phyloP scores from a whole-genome alignment of 2,329 filamentous ascomycete genomes.

The Tolypocladium ophioglossoides region DNA sequence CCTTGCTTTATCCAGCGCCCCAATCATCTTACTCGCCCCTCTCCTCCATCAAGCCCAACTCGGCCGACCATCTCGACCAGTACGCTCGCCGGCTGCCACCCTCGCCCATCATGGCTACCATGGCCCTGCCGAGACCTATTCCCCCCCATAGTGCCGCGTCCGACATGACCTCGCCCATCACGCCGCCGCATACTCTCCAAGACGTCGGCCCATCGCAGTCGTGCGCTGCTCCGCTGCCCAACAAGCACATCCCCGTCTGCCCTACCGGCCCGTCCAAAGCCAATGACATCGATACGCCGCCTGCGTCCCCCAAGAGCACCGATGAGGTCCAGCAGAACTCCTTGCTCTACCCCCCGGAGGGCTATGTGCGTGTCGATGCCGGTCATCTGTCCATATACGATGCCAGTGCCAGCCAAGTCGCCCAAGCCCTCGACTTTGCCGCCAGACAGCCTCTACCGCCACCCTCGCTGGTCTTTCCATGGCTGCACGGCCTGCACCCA shows the following conservation, averaged over 20 bases:
- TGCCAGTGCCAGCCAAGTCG: constrained; percentile 58
- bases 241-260: constrained; percentile 85
- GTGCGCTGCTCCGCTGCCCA: constrained; percentile 49
- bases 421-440: constrained; percentile 63
- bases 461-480: constrained; percentile 82
- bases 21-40: neutral
- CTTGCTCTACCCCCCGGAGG: constrained; percentile 63
- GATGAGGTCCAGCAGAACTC: constrained; percentile 50
- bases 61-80: neutral
- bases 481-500: constrained; percentile 87
- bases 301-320: constrained; percentile 52
- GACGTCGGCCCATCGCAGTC: constrained; percentile 11
- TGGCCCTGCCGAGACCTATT: constrained; percentile 40
- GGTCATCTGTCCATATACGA: constrained; percentile 56
- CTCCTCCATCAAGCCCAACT: neutral
- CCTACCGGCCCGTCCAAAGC: constrained; percentile 60
- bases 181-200: constrained; percentile 30
- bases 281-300: constrained; percentile 49
- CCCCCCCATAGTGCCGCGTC: constrained; percentile 33
- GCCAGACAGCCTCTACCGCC: constrained; percentile 75
- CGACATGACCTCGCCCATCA: constrained; percentile 25
- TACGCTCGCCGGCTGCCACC: neutral
- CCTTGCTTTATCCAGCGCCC: neutral
- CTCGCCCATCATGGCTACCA: constrained; percentile 36
- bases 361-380: constrained; percentile 41